Percentiles rank a stretch among this genome's conserved stretches.
Conservation (phyloP, 2,329 filamentous ascomycete species). For the Fusarium sp. region DNA sequence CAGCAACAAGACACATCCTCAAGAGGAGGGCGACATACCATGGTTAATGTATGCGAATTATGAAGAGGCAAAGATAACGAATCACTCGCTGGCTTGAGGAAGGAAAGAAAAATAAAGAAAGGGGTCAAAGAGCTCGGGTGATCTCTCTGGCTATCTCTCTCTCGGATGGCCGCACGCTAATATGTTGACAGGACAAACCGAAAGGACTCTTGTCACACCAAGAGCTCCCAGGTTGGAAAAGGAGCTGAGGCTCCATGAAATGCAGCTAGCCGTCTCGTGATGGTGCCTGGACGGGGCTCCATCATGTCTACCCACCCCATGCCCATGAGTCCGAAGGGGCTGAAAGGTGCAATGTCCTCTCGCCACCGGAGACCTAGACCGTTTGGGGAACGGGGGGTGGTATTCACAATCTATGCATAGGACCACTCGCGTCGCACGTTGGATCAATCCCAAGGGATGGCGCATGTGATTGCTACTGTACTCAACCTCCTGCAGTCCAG, state of each 20-base stretch:
- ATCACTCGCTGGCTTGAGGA: background rate
- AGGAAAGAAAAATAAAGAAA: background rate
- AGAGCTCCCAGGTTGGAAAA: slow-evolving; percentile 6
- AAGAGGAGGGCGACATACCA: slow-evolving; percentile 24
- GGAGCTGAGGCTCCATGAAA: slow-evolving; percentile 21
- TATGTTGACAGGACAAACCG: slow-evolving; percentile 18
- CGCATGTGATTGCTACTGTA: slow-evolving; percentile 32
- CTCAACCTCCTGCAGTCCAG: slow-evolving; percentile 28
- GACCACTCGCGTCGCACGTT: slow-evolving; percentile 3
- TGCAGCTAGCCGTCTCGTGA: slow-evolving; percentile 9
- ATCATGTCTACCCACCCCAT: background rate
- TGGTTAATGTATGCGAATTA: slow-evolving; percentile 33
- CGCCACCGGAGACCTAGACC: slow-evolving; percentile 29
- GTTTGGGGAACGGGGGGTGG: background rate
- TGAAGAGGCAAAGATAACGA: background rate
- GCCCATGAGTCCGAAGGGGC: background rate
- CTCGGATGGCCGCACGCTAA: slow-evolving; percentile 22
- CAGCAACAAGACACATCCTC: background rate
- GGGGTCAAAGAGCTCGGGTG: background rate
- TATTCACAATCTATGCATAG: background rate
- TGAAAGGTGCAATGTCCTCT: slow-evolving; percentile 15
- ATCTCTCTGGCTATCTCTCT: slow-evolving; percentile 4
- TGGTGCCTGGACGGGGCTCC: background rate
- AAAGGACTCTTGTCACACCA: background rate
- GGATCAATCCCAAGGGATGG: background rate